These are phyloP conservation scores for Phragmites australis DNA, from an alignment of 176 grass and related monocot species.

Conservation along the genomic window DNA sequence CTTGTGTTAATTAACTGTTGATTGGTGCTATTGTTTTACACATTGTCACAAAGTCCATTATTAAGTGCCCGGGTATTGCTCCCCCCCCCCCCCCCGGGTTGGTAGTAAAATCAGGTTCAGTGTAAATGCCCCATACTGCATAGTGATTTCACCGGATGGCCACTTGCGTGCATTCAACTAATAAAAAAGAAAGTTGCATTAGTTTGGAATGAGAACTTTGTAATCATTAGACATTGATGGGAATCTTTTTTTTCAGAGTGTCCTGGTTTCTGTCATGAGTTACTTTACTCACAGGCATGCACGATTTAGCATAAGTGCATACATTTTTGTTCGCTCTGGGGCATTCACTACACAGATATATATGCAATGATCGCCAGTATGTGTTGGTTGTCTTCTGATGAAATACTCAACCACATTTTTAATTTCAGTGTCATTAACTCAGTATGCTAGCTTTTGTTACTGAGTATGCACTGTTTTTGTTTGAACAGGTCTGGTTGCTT, in stretches of 20 bases:
- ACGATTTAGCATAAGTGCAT: conserved; percentile 4
- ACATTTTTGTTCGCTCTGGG: background rate
- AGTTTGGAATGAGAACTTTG: conserved; percentile 34
- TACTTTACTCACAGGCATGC: background rate
- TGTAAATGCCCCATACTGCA: background rate
- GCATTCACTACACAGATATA: background rate
- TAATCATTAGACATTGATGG: conserved; percentile 29
- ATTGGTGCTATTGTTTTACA: conserved; percentile 14
- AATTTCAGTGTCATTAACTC: background rate
- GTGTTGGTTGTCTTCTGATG: conserved; percentile 17
- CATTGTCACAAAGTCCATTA: too few species aligned
- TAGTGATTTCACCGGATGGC: conserved; percentile 6
- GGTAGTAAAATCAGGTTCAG: background rate
- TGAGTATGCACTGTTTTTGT: conserved; percentile 15
- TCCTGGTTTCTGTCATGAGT: conserved; percentile 2
- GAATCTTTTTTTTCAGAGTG: conserved; percentile 19
- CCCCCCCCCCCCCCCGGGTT: too few species aligned
- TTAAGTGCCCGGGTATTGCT: too few species aligned
- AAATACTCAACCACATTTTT: conserved; percentile 8
- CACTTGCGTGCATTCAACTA: background rate
- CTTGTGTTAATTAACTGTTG: conserved; percentile 7
- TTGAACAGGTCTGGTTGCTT: conserved; percentile 28
- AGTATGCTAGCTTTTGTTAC: conserved; percentile 21
- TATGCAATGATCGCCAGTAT: background rate
- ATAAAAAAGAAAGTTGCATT: background rate